phyloP scores from a whole-genome alignment of 257 asterid species.

The Linaria vulgaris region DNA sequence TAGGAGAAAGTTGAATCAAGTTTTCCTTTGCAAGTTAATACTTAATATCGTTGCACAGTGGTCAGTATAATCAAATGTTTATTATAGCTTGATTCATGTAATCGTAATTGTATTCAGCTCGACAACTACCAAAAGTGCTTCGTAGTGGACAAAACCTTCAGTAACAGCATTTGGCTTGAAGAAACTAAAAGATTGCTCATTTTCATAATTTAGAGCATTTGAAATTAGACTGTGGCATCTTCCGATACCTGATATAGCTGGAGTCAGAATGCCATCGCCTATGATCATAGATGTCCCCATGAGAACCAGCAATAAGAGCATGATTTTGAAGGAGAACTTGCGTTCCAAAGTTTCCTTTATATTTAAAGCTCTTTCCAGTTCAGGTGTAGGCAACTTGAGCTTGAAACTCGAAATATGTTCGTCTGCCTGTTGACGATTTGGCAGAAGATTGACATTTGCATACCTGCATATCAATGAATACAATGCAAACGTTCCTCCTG shows the following conservation, averaged over 20 bases:
- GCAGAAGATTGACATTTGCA: constrained; percentile 89
- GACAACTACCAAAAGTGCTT: too few relatives aligned
- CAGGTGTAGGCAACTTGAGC: constrained; percentile 91
- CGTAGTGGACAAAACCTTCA: not conserved
- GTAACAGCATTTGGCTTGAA: not conserved
- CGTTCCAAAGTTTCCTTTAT: constrained; percentile 81
- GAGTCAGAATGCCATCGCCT: constrained; percentile 94
- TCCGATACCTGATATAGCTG: constrained; percentile 84
- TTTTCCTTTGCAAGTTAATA: not conserved
- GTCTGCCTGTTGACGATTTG: constrained; percentile 82
- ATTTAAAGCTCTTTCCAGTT: constrained; percentile 80
- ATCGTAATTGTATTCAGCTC: too few relatives aligned
- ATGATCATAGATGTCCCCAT: constrained; percentile 93
- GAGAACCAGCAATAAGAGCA: constrained; percentile 76
- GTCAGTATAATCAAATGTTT: not conserved
- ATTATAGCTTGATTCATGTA: not conserved
- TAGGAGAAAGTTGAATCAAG: not conserved
- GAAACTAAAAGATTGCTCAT: not conserved
- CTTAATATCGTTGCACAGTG: not conserved
- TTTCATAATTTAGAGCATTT: not conserved
- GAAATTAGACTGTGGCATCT: not conserved
- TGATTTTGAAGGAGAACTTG: constrained; percentile 48
- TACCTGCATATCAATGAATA: constrained; percentile 89
- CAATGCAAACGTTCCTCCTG: constrained; percentile 97
- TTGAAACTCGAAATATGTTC: constrained; percentile 85